phyloP scores from a whole-genome alignment of 345 rosid species.

The Brassica carinata region DNA sequence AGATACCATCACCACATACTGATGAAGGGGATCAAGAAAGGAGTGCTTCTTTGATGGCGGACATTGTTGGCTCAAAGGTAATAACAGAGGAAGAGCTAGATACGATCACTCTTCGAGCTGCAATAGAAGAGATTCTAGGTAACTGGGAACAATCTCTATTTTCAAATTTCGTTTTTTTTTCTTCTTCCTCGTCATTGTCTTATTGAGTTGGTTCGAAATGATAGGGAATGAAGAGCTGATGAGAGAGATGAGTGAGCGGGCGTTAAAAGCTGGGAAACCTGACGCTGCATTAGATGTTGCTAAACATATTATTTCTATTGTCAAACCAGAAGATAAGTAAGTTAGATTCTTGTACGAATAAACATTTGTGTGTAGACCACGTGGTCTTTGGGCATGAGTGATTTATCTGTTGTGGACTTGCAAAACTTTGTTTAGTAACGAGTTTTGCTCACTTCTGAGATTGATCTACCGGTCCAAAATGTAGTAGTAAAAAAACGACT shows the following conservation, averaged over 20 bases:
- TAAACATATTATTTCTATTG: constrained; percentile 55
- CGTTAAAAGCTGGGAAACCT: constrained; percentile 66
- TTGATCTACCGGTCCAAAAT: no score
- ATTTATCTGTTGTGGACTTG: neutral
- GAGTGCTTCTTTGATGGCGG: constrained; percentile 82
- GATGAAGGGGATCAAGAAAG: constrained; percentile 77
- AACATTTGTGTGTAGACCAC: neutral
- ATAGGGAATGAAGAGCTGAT: constrained; percentile 61
- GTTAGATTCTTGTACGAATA: constrained; percentile 9
- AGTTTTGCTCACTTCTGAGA: neutral
- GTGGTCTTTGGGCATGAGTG: neutral
- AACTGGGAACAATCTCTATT: constrained; percentile 2
- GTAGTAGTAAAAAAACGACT: no score
- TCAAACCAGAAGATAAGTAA: constrained; percentile 26
- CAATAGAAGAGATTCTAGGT: constrained; percentile 79
- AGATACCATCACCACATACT: constrained; percentile 82
- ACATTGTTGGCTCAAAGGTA: constrained; percentile 66
- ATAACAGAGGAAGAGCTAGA: constrained; percentile 92
- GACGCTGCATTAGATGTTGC: constrained; percentile 69
- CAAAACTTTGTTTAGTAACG: neutral
- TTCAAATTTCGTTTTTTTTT: neutral
- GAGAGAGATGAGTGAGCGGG: constrained; percentile 73
- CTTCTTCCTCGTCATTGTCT: neutral
- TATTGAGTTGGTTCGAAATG: constrained; percentile 16
- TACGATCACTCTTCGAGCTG: constrained; percentile 62